Evolutionary conservation across 2,329 filamentous ascomycete species (phyloP), one percentile per base, ranked within the genome.

Genomic region (Trichoderma cornu-damae): DNA sequence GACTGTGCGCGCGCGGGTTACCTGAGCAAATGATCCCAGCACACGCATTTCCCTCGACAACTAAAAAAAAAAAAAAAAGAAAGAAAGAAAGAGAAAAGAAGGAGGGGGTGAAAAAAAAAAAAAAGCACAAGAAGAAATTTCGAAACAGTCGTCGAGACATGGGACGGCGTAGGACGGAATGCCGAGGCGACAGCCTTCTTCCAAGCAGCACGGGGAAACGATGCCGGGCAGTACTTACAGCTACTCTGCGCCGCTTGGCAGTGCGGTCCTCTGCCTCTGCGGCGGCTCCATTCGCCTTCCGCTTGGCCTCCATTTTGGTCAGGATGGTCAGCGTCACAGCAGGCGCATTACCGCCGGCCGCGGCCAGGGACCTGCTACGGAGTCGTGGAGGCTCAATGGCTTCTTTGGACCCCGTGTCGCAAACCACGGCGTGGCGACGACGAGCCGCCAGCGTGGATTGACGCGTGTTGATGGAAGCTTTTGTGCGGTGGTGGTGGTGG

Each of bases 251-350:
- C 65, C 81, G 76, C 73, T 84, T 84, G 6, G 77, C 72, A 56
- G 77, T 76, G 66, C 80, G 78, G 64, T 83, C 79, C 53, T 78
- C 76, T 58, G 71, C 70, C 58, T 82, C 79, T 46, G 71, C 71
- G 50, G 73, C 73, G 50, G 73, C 73, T 58, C 70, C 68, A 65
- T 77, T 77, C 50, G 78, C 78, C 66, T 83, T 83, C 63, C 80
- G 78, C 72, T 83, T 83, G 68, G 73, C 75, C 62, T 83, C 80
- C 80, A 83, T 83, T 61, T 47, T 70, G 62, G 61, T 56, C 57
- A 59, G 57, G 46, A 61, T 62, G 30, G 58, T 57, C 61, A 60
- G 38, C 64, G 67, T 65, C 35, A 59, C 57, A 61, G 55, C 60
- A 51, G 49, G 63, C 63, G 62, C 70, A 71, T 70, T 58, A 66